Evolutionary conservation across 2,329 filamentous ascomycete genomes (phyloP).

Genomic region (Diaporthe vaccinii): DNA sequence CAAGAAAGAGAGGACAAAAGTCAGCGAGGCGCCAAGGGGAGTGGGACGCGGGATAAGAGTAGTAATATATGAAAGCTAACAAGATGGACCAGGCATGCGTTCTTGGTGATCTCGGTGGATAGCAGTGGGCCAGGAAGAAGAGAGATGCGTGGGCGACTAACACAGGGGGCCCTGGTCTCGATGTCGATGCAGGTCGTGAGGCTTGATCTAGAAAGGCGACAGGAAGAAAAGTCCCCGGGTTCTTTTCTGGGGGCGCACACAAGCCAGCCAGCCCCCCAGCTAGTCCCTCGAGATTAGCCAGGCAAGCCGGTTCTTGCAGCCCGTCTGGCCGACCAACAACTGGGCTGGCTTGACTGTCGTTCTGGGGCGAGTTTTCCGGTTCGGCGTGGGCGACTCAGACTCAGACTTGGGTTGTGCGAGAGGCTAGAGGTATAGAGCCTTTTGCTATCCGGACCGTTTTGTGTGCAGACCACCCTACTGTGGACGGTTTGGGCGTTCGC

Average conservation of each 20-base stretch:
- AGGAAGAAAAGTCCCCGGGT: conserved; percentile 36
- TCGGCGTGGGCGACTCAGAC: conserved; percentile 14
- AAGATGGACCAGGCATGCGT: conserved; percentile 25
- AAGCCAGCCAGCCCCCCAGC: not conserved
- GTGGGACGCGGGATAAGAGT: conserved; percentile 27
- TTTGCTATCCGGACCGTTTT: not conserved
- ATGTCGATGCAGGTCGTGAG: conserved; percentile 35
- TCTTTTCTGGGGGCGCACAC: conserved; percentile 13
- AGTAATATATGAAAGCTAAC: conserved; percentile 40
- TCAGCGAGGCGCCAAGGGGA: not conserved
- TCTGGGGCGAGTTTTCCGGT: not conserved
- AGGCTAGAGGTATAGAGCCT: conserved; percentile 6
- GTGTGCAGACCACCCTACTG: conserved; percentile 19
- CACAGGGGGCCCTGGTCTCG: conserved; percentile 38
- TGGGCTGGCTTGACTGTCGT: conserved; percentile 14
- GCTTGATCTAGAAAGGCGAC: conserved; percentile 6
- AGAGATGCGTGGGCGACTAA: conserved; percentile 39
- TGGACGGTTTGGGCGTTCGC: not conserved
- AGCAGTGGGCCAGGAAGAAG: conserved; percentile 33
- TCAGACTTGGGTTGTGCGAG: conserved; percentile 8
- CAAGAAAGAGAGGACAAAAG: not conserved
- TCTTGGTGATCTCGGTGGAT: conserved; percentile 35
- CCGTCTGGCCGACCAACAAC: not conserved
- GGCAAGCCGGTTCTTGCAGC: conserved; percentile 8
- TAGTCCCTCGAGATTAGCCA: conserved; percentile 12